Conservation (phyloP, 2,329 filamentous ascomycete species). For the Tolypocladium amazonense region DNA sequence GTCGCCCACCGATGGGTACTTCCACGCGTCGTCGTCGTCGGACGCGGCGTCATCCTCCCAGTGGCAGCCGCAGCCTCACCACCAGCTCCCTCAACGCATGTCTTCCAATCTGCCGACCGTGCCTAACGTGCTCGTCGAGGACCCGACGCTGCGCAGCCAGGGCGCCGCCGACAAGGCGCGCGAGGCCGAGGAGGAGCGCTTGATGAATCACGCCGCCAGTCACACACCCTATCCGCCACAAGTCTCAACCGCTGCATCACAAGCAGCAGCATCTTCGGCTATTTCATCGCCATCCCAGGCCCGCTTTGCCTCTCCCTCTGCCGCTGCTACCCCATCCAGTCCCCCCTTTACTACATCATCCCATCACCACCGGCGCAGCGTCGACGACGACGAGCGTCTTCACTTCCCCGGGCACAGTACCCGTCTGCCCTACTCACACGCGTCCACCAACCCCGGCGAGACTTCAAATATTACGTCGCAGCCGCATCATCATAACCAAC, state of each 20-base stretch:
- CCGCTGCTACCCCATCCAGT: background rate
- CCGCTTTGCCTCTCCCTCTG: constrained; percentile 3
- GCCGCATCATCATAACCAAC: constrained; percentile 9
- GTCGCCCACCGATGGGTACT: constrained; percentile 43
- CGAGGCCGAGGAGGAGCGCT: constrained; percentile 32
- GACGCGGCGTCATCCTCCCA: constrained; percentile 21
- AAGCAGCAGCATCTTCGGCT: background rate
- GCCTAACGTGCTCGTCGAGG: constrained; percentile 37
- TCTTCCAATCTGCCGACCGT: constrained; percentile 30
- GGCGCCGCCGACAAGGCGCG: constrained; percentile 26
- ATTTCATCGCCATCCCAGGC: background rate
- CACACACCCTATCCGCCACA: constrained; percentile 3
- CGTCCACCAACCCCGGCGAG: background rate
- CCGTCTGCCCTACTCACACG: background rate
- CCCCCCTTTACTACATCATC: constrained; percentile 2
- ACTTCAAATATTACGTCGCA: background rate
- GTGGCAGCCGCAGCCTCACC: constrained; percentile 7
- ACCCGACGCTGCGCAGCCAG: constrained; percentile 31
- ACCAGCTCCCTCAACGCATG: constrained; percentile 12
- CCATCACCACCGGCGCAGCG: constrained; percentile 12
- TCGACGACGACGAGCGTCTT: constrained; percentile 11
- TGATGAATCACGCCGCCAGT: constrained; percentile 14
- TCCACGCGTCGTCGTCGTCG: constrained; percentile 26
- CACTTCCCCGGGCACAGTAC: background rate
- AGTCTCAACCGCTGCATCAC: background rate